Percentiles rank a stretch among this genome's conserved stretches.
These are phyloP conservation scores for Cladophialophora chaetospira DNA, from an alignment of 2,329 filamentous ascomycete genomes.

Conservation along the genomic window DNA sequence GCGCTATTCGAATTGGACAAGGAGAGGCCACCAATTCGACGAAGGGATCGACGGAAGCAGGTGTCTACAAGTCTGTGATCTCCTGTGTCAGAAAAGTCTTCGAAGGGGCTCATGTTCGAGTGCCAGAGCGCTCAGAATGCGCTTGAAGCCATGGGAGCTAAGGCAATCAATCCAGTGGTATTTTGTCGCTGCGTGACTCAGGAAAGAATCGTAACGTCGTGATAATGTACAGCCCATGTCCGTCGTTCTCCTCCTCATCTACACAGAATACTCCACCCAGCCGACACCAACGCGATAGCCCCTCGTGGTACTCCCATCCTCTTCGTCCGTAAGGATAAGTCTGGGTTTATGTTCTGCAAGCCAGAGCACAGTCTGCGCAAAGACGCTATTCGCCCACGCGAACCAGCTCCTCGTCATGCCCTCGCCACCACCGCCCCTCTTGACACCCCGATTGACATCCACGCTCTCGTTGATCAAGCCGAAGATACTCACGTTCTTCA, in stretches of 20 bases:
- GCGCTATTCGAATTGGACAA: too few species aligned
- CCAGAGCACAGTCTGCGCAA: constrained; percentile 88
- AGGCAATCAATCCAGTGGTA: too few species aligned
- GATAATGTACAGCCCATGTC: neutral
- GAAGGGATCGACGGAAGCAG: too few species aligned
- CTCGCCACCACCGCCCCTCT: constrained; percentile 42
- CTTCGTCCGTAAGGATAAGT: constrained; percentile 70
- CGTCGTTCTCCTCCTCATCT: neutral
- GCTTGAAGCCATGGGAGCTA: too few species aligned
- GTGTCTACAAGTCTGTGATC: too few species aligned
- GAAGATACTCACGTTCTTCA: constrained; percentile 72
- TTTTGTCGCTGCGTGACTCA: neutral
- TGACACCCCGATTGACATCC: constrained; percentile 65
- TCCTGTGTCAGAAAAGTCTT: too few species aligned
- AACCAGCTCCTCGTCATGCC: constrained; percentile 92
- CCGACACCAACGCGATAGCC: constrained; percentile 31
- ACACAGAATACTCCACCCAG: constrained; percentile 19
- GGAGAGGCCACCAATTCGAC: too few species aligned
- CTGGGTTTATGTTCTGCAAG: constrained; percentile 86
- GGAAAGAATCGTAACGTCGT: neutral
- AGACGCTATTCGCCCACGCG: constrained; percentile 96
- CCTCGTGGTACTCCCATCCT: constrained; percentile 49
- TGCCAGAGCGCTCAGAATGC: too few species aligned
- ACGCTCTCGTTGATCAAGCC: constrained; percentile 92
- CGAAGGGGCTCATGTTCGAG: too few species aligned